A percentile compares a stretch with the other conserved stretches of the same genome.
Conservation (phyloP, 352 stramenopile genomes). For the Pythium insidiosum region DNA sequence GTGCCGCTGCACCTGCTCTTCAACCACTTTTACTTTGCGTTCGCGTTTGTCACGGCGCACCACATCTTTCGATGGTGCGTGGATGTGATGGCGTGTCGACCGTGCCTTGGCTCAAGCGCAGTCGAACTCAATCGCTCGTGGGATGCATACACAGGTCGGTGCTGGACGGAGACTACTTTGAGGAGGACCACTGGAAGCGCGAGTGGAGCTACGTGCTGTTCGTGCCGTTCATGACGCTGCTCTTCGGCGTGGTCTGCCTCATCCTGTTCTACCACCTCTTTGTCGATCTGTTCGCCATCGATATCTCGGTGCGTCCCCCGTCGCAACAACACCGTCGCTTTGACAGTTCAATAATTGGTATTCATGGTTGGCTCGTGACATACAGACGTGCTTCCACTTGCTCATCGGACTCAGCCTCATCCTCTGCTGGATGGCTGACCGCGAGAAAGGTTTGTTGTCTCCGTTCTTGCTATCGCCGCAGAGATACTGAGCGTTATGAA, state of each 20-base stretch:
- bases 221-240: slow-evolving; percentile 35
- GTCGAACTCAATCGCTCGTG: no score
- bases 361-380: neutral
- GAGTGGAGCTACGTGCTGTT: slow-evolving; percentile 61
- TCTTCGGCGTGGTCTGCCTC: slow-evolving; percentile 46
- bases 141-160: slow-evolving; percentile 39
- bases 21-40: slow-evolving; percentile 57
- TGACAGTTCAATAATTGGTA: no score
- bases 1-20: slow-evolving; percentile 61
- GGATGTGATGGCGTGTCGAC: neutral
- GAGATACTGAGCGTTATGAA: neutral
- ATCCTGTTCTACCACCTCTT: slow-evolving; percentile 62
- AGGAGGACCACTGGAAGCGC: slow-evolving; percentile 43
- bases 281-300: slow-evolving; percentile 40
- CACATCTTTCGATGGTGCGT: slow-evolving; percentile 49
- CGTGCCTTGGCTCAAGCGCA: no score
- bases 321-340: no score
- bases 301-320: slow-evolving; percentile 27
- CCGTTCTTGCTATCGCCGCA: neutral
- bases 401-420: slow-evolving; percentile 40
- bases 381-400: slow-evolving; percentile 44
- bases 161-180: slow-evolving; percentile 53
- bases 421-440: slow-evolving; percentile 65
- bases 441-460: slow-evolving; percentile 28
- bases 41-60: slow-evolving; percentile 37